phyloP scores from a whole-genome alignment of 116 monocot genomes.

The Iris pallida region DNA sequence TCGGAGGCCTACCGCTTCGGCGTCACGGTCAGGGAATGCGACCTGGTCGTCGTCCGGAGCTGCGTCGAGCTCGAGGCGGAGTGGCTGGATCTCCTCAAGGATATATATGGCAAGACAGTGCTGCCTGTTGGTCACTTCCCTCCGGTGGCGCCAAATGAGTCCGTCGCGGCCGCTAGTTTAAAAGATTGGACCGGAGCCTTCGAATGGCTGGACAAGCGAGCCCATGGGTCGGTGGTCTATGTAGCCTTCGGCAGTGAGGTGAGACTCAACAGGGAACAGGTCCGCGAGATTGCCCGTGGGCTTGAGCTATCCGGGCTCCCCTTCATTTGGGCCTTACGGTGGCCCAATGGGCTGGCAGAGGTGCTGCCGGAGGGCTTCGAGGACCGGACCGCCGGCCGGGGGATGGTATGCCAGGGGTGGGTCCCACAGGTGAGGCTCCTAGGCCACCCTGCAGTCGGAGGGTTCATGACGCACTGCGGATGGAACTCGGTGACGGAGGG shows the following conservation, averaged over 20 bases:
- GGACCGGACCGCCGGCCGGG: constrained; percentile 4
- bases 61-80: constrained; percentile 16
- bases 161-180: not conserved
- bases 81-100: constrained; percentile 11
- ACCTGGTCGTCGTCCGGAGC: constrained; percentile 8
- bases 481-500: constrained; percentile 37
- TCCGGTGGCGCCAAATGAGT: not conserved
- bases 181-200: not conserved
- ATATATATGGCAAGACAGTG: constrained; percentile 14
- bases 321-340: constrained; percentile 26
- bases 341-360: not conserved
- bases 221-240: constrained; percentile 16
- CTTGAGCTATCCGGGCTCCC: constrained; percentile 17
- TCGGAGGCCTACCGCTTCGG: constrained; percentile 8
- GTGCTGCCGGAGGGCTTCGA: not conserved
- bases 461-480: constrained; percentile 39
- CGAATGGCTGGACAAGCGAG: constrained; percentile 19
- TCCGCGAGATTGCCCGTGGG: constrained; percentile 20
- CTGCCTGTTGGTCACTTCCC: constrained; percentile 22
- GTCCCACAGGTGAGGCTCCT: constrained; percentile 24
- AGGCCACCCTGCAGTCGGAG: constrained; percentile 25
- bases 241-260: constrained; percentile 29
- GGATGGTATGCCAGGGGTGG: constrained; percentile 11
- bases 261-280: not conserved
- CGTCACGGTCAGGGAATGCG: not conserved